phyloP scores from a whole-genome alignment of 768 basidiomycete genomes.

The Lactifluus rugatus region DNA sequence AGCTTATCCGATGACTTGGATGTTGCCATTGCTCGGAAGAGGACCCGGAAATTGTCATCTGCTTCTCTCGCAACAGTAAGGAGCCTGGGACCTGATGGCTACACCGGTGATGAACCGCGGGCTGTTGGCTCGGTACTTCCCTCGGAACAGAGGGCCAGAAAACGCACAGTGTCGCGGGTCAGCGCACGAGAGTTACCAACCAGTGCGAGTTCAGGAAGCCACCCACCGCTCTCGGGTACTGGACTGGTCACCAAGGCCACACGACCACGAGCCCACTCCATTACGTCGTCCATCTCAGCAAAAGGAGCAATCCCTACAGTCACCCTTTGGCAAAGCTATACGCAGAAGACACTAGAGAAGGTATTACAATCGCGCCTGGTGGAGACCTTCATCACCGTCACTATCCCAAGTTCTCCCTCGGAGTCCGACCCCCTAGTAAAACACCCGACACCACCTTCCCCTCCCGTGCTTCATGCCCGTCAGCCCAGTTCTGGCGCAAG shows the following conservation, averaged over 20 bases:
- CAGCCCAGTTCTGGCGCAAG: slow-evolving; percentile 5
- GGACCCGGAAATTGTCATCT: slow-evolving; percentile 50
- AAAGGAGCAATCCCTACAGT: slow-evolving; percentile 21
- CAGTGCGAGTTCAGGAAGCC: slow-evolving; percentile 3
- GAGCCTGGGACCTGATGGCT: slow-evolving; percentile 38
- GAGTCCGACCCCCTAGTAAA: not conserved
- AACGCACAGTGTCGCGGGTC: slow-evolving; percentile 26
- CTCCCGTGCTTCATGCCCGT: not conserved
- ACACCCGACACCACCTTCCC: not conserved
- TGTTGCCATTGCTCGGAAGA: slow-evolving; percentile 46
- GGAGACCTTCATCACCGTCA: slow-evolving; percentile 63
- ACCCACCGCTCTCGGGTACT: slow-evolving; percentile 9
- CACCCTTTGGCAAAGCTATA: slow-evolving; percentile 41
- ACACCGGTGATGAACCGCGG: slow-evolving; percentile 25
- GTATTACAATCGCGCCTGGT: slow-evolving; percentile 64
- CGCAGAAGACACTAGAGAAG: slow-evolving; percentile 60
- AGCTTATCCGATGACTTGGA: slow-evolving; percentile 64
- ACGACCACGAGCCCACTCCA: slow-evolving; percentile 12
- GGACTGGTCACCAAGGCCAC: not conserved
- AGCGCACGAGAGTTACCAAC: slow-evolving; percentile 25
- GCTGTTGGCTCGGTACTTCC: slow-evolving; percentile 23
- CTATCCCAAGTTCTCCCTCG: slow-evolving; percentile 24
- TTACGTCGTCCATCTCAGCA: slow-evolving; percentile 7
- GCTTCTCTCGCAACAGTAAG: slow-evolving; percentile 44
- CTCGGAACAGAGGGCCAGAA: slow-evolving; percentile 32